Conservation (phyloP, 345 rosid genomes). For the Iberis pinnata region DNA sequence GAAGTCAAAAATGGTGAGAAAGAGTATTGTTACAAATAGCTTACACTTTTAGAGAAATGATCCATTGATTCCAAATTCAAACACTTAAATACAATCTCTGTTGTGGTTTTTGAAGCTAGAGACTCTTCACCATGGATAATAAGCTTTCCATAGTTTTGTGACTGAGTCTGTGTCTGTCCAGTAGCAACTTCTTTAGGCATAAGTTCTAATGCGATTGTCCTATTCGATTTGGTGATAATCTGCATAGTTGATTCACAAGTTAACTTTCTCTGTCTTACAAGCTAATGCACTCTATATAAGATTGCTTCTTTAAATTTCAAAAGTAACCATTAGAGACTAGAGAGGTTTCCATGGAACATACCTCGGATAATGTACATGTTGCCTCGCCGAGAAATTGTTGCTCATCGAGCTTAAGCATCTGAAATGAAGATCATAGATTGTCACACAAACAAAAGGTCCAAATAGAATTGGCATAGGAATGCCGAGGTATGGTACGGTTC, state of each 20-base stretch:
- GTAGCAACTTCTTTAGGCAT: slow-evolving; percentile 42
- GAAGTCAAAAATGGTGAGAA: slow-evolving; percentile 9
- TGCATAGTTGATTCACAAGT: slow-evolving; percentile 26
- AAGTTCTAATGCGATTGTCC: slow-evolving; percentile 50
- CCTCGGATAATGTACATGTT: slow-evolving; percentile 62
- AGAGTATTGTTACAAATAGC: slow-evolving; percentile 22
- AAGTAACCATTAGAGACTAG: too few species aligned
- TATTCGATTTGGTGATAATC: slow-evolving; percentile 57
- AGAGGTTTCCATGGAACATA: slow-evolving; percentile 17
- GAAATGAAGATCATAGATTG: too few species aligned
- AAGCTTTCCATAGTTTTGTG: slow-evolving; percentile 51
- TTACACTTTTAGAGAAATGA: slow-evolving; percentile 77
- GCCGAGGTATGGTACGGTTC: too few species aligned
- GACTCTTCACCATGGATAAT: slow-evolving; percentile 81
- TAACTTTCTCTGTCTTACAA: too few species aligned
- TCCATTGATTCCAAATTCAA: slow-evolving; percentile 71
- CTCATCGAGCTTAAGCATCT: slow-evolving; percentile 53
- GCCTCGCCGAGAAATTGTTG: slow-evolving; percentile 82
- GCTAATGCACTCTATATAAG: too few species aligned
- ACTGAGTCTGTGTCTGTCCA: slow-evolving; percentile 23
- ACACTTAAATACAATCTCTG: slow-evolving; percentile 70
- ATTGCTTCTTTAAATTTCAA: background rate
- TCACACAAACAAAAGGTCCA: too few species aligned
- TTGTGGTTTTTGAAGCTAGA: slow-evolving; percentile 56
- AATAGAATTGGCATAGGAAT: too few species aligned